These are phyloP conservation scores for Penicillium alfredii DNA, from an alignment of 495 filamentous ascomycete species.

Conservation along the genomic window DNA sequence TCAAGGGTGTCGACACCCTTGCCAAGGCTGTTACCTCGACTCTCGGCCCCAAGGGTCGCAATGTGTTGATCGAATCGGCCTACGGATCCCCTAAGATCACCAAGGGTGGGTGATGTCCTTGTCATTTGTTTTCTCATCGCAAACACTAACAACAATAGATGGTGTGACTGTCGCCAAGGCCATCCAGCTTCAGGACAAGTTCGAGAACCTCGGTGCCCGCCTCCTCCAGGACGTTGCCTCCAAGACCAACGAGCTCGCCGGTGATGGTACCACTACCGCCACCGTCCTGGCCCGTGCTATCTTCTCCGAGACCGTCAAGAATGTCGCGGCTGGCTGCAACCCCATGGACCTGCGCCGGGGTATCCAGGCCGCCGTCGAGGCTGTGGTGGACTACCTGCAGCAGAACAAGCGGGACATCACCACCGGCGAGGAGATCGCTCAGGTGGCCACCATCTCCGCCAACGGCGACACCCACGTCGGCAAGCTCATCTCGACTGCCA, in stretches of 20 bases:
- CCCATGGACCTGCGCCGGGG: constrained; percentile 97
- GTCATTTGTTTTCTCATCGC: background rate
- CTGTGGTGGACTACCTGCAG: constrained; percentile 88
- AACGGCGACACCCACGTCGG: constrained; percentile 97
- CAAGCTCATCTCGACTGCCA: constrained; percentile 90
- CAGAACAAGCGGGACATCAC: constrained; percentile 95
- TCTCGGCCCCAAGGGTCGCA: constrained; percentile 94
- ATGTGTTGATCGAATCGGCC: constrained; percentile 94
- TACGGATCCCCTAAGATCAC: constrained; percentile 99
- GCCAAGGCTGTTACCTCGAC: constrained; percentile 96
- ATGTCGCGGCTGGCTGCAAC: constrained; percentile 98
- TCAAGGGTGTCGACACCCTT: constrained; percentile 93
- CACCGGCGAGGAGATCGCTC: constrained; percentile 92
- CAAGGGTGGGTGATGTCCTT: constrained; percentile 62
- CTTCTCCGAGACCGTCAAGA: constrained; percentile 99
- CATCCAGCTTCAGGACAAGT: constrained; percentile 94
- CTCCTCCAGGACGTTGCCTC: constrained; percentile 96
- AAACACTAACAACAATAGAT: constrained; percentile 46
- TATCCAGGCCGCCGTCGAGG: constrained; percentile 92
- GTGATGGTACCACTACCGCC: constrained; percentile 97
- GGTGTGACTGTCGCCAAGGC: constrained; percentile 93
- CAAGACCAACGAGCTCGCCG: constrained; percentile 98
- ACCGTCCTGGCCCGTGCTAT: constrained; percentile 96
- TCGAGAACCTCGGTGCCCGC: constrained; percentile 96
- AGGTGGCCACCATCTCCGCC: constrained; percentile 96